A percentile compares a stretch with the other conserved stretches of the same genome.
These are phyloP conservation scores for Mucor piriformis DNA, from an alignment of 371 early-diverging fungal genomes.

Conservation along the genomic window DNA sequence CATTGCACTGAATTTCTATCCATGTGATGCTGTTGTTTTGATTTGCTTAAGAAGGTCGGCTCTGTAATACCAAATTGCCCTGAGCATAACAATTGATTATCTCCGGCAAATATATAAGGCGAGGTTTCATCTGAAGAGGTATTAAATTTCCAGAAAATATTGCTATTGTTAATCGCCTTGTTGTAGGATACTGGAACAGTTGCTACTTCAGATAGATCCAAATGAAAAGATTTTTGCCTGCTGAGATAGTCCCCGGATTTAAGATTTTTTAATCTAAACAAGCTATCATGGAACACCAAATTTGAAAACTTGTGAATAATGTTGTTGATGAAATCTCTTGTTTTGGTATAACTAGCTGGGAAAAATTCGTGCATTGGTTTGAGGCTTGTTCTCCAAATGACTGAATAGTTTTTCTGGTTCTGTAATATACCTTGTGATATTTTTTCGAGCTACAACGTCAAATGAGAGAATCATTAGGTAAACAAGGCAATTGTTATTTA, in stretches of 20 bases:
- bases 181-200: neutral
- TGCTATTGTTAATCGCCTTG: neutral
- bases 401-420: conserved; percentile 1
- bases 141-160: neutral
- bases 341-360: neutral
- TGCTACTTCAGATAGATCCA: neutral
- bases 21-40: neutral
- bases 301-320: conserved; percentile 8
- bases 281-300: neutral
- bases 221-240: neutral
- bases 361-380: conserved; percentile 19
- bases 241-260: conserved; percentile 3
- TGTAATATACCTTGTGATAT: conserved; percentile 6
- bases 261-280: conserved; percentile 2
- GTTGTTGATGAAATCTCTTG: conserved; percentile 2
- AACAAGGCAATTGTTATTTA: neutral
- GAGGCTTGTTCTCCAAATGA: conserved; percentile 10
- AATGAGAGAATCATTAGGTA: neutral
- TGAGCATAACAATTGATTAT: neutral
- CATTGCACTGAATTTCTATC: neutral
- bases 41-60: neutral
- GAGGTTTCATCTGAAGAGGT: neutral
- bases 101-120: neutral
- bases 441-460: neutral
- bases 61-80: neutral